Evolutionary conservation across 1,139 yeast genomes (phyloP), one percentile per base, ranked within the genome.

Genomic region (Debaryomyces robertsiae): DNA sequence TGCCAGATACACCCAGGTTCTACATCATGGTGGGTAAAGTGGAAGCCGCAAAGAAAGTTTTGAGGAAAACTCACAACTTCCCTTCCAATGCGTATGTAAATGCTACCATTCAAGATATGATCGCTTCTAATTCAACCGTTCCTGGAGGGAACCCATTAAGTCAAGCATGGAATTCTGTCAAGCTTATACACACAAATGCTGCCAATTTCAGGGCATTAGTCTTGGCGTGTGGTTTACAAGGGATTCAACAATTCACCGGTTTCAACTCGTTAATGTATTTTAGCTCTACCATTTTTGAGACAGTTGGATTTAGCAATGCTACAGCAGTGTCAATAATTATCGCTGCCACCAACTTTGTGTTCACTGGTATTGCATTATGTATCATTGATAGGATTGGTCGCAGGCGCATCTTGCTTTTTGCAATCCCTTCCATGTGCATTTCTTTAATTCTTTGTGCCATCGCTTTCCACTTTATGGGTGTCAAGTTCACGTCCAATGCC

Each of bases 1-100:
- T 93, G 61, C 98, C 98, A 6, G 98, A 93, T 58, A 90, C 98
- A 10, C 98, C 98, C 41, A 78, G 98, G 60, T 93, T 68, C 63
- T 82, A 90, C 53, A 82, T 91, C 38, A 81, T 85, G 73, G 77
- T 79, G 46, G 85, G 87, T 40, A 70, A 79, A 40, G 50, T 72
- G 27, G 88, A 79, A 3, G 72, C 69, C 49, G 98, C 98, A 18
- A 75, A 76, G 40, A 59, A 64, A 11, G 94, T 90, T 3, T 63
- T 91, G 42, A 66, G 70, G 30, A 79, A 67, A 59, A 80, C 81
- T 40, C 81, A 85, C 55, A 61, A 64, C 30, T 70, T 74, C 48
- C 81, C 87, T 1, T 67, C 84, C 9, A 78, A 77, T 22, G 80
- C 73, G 6, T 65, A 76, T 42, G 77, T 84, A 39, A 76, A 79